Evolutionary conservation across 176 grass and related monocot genomes (phyloP), one percentile per base, ranked within the genome.

Genomic region (Leersia perrieri): DNA sequence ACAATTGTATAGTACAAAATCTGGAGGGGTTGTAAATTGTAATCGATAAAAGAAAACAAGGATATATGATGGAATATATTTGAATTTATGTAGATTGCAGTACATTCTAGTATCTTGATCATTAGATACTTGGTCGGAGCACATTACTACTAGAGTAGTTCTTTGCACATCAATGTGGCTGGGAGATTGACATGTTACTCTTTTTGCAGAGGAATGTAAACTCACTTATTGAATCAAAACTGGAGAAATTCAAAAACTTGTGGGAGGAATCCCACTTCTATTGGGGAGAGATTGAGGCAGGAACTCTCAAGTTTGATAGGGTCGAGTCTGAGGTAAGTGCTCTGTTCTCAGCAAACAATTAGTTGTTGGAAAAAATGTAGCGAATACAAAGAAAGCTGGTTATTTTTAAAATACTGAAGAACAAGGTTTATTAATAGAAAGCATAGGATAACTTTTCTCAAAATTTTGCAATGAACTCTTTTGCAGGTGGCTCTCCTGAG

Each of bases 241-340:
- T 92, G 72, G 95, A 98, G 83, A 98, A 98, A 82, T 91, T 87
- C 66, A 98, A 98, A 60, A 98, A 98, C 35, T 85, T 98, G 73
- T 83, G 95, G 92, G 90, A 98, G 68, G 88, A 91, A 83, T 84
- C 90, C 61, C 6, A 9, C 11, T 98, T 92, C 70, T 92, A 87
- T 57, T 98, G 92, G 95, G 74, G 65, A 55, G 90, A 98, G 78
- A 98, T 92, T 70, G 79, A 65, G n/a, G 72, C 83, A n/a, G 95
- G 88, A 74, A 91, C 95, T 68, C 83, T 87, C 70, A 98, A 87
- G 68, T 94, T 98, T 57, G 86, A 92, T 63, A 90, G 92, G 42
- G 77, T 69, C 10, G 85, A 94, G 47, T 82, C 90, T 1, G 88
- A 97, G 83, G 95, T 94, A 89, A 85, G 61, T 78, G 25, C 20